A percentile compares a stretch with the other conserved stretches of the same genome.
phyloP scores from a whole-genome alignment of 306 rosid genomes.

The Mimosa pudica region DNA sequence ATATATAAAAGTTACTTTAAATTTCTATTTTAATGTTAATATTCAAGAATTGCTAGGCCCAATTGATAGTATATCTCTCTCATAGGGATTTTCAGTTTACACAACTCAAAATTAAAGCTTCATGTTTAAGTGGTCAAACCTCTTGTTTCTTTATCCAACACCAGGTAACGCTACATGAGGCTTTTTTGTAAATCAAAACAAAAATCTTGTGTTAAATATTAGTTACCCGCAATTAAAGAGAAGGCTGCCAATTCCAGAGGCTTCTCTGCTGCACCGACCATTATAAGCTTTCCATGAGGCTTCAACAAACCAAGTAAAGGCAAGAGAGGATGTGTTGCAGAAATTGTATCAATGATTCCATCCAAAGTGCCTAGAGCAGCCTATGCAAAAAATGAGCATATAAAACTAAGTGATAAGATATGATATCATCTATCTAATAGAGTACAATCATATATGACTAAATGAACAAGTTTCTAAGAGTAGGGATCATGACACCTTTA shows the following conservation, averaged over 20 bases:
- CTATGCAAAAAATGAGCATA: constrained; percentile 16
- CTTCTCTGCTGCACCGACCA: constrained; percentile 49
- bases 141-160: not conserved
- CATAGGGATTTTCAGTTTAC: too few relatives aligned
- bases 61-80: too few relatives aligned
- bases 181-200: not conserved
- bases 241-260: constrained; percentile 41
- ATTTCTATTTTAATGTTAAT: too few relatives aligned
- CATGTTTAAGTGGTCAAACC: too few relatives aligned
- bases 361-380: constrained; percentile 45
- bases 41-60: too few relatives aligned
- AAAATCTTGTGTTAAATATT: not conserved
- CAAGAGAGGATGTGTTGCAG: constrained; percentile 45
- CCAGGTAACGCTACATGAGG: not conserved
- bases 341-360: constrained; percentile 61
- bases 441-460: not conserved
- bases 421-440: not conserved
- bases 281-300: constrained; percentile 49
- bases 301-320: constrained; percentile 51
- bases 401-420: not conserved
- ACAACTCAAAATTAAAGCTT: too few relatives aligned
- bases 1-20: not conserved
- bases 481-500: constrained; percentile 42
- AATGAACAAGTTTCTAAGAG: not conserved
- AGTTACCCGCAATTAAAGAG: constrained; percentile 34